Conservation (phyloP, 108 stramenopile species). For the Nitzschia inconspicua region DNA sequence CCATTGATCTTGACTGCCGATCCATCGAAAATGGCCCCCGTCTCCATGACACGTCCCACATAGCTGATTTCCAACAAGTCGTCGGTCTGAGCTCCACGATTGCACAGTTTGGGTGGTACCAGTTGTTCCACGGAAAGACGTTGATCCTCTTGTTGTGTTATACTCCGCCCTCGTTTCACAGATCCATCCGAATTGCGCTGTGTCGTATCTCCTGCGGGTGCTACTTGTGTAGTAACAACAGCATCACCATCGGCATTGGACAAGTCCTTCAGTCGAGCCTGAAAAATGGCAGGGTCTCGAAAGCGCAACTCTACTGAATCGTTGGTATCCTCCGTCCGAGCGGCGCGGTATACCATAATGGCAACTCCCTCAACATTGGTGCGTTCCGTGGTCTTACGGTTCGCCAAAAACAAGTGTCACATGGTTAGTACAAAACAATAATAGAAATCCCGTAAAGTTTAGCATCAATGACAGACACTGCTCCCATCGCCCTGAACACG, state of each 20-base stretch:
- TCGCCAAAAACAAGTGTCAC: no score
- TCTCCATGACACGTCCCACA: slow-evolving; percentile 66
- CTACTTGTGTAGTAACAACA: slow-evolving; percentile 66
- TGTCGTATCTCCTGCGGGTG: slow-evolving; percentile 74
- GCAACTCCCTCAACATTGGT: slow-evolving; percentile 74
- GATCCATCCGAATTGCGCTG: slow-evolving; percentile 67
- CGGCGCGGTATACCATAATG: slow-evolving; percentile 51
- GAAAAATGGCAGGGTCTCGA: slow-evolving; percentile 65
- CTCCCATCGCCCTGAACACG: slow-evolving; percentile 38
- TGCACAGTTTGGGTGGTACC: slow-evolving; percentile 72
- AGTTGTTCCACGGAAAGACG: slow-evolving; percentile 65
- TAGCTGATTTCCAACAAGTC: slow-evolving; percentile 83
- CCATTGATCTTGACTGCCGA: slow-evolving; percentile 77
- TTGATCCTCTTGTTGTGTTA: slow-evolving; percentile 65
- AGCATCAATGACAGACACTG: neutral
- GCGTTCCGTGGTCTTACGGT: slow-evolving; percentile 34
- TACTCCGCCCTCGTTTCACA: slow-evolving; percentile 30
- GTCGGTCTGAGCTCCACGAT: slow-evolving; percentile 55
- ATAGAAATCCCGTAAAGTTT: neutral
- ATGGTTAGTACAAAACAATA: neutral
- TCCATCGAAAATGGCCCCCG: slow-evolving; percentile 77
- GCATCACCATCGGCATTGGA: slow-evolving; percentile 6
- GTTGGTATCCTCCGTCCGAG: slow-evolving; percentile 15
- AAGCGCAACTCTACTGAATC: slow-evolving; percentile 50
- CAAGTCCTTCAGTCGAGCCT: slow-evolving; percentile 37